phyloP scores from a whole-genome alignment of 2,329 filamentous ascomycete species.

The Ascochyta fabae region DNA sequence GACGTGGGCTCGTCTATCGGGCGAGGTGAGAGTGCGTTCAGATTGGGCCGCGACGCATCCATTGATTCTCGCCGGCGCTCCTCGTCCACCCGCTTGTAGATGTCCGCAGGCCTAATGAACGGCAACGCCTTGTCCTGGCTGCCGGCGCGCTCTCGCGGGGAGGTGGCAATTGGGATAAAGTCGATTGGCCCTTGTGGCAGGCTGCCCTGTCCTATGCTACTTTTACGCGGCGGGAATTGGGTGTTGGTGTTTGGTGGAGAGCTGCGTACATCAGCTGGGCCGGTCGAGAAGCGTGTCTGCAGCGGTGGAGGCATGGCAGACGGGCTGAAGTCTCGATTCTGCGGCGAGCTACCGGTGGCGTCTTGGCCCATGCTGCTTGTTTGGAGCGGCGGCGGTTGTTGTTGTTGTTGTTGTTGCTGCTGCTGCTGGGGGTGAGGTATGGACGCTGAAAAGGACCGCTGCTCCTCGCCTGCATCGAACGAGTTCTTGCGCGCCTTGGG shows the following conservation, averaged over 20 bases:
- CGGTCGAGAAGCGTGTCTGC: slow-evolving; percentile 51
- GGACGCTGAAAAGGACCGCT: slow-evolving; percentile 55
- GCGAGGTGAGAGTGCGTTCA: slow-evolving; percentile 57
- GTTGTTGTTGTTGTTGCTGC: slow-evolving; percentile 13
- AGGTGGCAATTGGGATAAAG: slow-evolving; percentile 21
- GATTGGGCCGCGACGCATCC: slow-evolving; percentile 64
- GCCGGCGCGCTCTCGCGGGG: slow-evolving; percentile 36
- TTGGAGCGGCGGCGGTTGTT: slow-evolving; percentile 27
- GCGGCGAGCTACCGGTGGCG: slow-evolving; percentile 44
- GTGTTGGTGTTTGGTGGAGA: slow-evolving; percentile 44
- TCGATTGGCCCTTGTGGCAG: slow-evolving; percentile 22
- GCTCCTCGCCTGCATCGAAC: slow-evolving; percentile 63
- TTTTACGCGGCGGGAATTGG: slow-evolving; percentile 66
- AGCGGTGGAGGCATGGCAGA: slow-evolving; percentile 60
- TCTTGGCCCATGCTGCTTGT: slow-evolving; percentile 40
- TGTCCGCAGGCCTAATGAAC: slow-evolving; percentile 76
- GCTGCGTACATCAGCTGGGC: slow-evolving; percentile 39
- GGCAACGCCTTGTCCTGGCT: slow-evolving; percentile 60
- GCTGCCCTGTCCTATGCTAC: slow-evolving; percentile 61
- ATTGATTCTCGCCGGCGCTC: slow-evolving; percentile 66
- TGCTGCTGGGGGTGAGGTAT: slow-evolving; percentile 31
- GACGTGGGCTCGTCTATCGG: slow-evolving; percentile 31
- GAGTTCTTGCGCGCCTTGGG: slow-evolving; percentile 53
- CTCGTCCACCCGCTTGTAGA: slow-evolving; percentile 75
- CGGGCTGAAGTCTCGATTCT: slow-evolving; percentile 59